Evolutionary conservation across 805 yeast genomes (phyloP), one percentile per base, ranked within the genome.

Genomic region (Lipomyces chichibuensis): DNA sequence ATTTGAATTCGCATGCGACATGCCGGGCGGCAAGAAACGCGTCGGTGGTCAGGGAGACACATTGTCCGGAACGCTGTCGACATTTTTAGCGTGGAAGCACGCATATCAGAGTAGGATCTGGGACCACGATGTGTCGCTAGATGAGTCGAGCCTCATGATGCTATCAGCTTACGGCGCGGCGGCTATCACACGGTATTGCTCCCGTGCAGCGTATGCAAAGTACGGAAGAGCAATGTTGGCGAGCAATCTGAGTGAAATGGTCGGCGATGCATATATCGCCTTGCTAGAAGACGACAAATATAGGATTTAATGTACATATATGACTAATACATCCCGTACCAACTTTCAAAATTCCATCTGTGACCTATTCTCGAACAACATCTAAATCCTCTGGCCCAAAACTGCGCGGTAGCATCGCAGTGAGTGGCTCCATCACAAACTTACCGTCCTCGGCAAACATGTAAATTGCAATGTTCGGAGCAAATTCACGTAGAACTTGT

Each of bases 11-110:
- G 72, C 78, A 2, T 84, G 83, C 68, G 82, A 81, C 46, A 74
- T 80, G 39, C 73, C 76, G 17, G 98, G 98, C 0, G 88, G 95
- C 6, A 77, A 80, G 60, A 89, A 91, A 74, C 82, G 99, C 63
- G 96, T 91, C 7, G 97, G 98, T 13, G 99, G 99, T 0, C 98
- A 95, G 79, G 99, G 99, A 32, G 99, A 95, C 74, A 90, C 97
- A 0, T 77, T 95, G 52, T 85, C 94, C 0, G 99, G 99, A 0
- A 81, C 91, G 29, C 78, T 92, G n/a, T 92, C 93, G 0, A 88
- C 97, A 0, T 81, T 94, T 73, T 74, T 90, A 43, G 90, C 91
- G 4, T 94, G 97, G 96, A 86, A 90, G 5, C 75, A 83, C 29
- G 88, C 89, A 13, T 89, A 90, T 75, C 83, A 85, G 66, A 74